Conservation (phyloP, 805 yeast species). For the Myxozyma lipomycoides region DNA sequence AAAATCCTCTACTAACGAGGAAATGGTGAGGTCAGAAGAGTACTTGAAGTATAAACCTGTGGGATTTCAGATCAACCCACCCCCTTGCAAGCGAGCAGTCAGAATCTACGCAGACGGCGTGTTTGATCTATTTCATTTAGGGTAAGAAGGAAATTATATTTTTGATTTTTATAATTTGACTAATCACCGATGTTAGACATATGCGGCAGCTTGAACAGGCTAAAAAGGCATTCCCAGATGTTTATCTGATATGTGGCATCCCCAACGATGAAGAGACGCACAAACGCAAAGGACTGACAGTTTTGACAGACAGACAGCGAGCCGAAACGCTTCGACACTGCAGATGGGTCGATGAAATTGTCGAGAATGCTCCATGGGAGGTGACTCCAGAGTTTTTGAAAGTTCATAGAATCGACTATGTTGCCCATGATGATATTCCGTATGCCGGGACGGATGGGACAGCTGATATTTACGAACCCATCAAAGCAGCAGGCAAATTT, state of each 20-base stretch:
- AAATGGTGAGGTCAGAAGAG: conserved; percentile 20
- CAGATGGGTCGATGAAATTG: conserved; percentile 95
- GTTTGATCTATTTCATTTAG: conserved; percentile 91
- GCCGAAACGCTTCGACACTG: conserved; percentile 90
- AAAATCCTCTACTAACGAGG: conserved; percentile 15
- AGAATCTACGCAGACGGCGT: conserved; percentile 98
- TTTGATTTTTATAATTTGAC: too few species aligned
- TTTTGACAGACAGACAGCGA: conserved; percentile 79
- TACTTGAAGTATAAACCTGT: conserved; percentile 22
- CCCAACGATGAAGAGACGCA: conserved; percentile 91
- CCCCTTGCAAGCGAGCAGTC: conserved; percentile 80
- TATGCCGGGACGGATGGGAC: conserved; percentile 75
- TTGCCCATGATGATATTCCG: conserved; percentile 96
- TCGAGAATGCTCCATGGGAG: conserved; percentile 94
- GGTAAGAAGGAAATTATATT: too few species aligned
- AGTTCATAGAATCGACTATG: conserved; percentile 84
- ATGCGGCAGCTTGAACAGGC: conserved; percentile 98
- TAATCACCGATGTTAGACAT: too few species aligned
- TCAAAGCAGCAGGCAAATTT: conserved; percentile 86
- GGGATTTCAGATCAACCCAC: conserved; percentile 54
- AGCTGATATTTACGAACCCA: conserved; percentile 90
- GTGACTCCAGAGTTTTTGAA: conserved; percentile 76
- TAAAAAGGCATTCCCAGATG: conserved; percentile 83
- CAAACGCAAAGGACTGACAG: conserved; percentile 88
- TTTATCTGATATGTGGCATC: conserved; percentile 80